Percentiles rank a stretch among this genome's conserved stretches.
phyloP scores from a whole-genome alignment of 345 rosid species.

The Erodium maritimum region DNA sequence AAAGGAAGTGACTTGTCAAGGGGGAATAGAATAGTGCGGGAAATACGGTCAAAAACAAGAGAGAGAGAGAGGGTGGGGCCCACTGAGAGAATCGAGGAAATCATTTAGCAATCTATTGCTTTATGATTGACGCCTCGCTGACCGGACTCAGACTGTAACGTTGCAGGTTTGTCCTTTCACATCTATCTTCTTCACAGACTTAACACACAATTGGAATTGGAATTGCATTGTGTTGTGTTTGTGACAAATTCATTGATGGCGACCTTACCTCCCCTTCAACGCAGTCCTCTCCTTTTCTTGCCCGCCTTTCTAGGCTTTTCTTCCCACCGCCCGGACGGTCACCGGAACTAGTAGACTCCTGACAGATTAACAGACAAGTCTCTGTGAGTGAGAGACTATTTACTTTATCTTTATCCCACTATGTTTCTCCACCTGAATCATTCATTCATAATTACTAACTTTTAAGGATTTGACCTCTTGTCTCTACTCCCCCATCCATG shows the following conservation, averaged over 20 bases:
- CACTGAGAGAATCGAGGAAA: conserved; percentile 23
- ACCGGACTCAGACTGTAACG: conserved; percentile 10
- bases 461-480: conserved; percentile 1
- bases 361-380: neutral
- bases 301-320: conserved; percentile 32
- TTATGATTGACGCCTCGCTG: conserved; percentile 61
- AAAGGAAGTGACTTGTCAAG: conserved; percentile 16
- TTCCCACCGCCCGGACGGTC: no score
- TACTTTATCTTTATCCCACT: neutral
- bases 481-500: no score
- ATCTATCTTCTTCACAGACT: neutral
- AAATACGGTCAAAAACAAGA: conserved; percentile 33
- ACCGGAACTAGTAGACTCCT: no score
- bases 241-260: conserved; percentile 12
- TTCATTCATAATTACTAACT: conserved; percentile 28
- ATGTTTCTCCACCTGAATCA: conserved; percentile 16
- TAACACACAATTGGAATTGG: neutral
- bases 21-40: no score
- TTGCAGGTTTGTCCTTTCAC: conserved; percentile 28
- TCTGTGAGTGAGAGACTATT: neutral
- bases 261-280: conserved; percentile 33
- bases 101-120: conserved; percentile 58
- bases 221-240: neutral
- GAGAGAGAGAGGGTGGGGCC: conserved; percentile 10
- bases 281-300: conserved; percentile 24